Base-by-base conservation (phyloP, 1,284 basidiomycete species). In the Papiliotrema flavescens region DNA sequence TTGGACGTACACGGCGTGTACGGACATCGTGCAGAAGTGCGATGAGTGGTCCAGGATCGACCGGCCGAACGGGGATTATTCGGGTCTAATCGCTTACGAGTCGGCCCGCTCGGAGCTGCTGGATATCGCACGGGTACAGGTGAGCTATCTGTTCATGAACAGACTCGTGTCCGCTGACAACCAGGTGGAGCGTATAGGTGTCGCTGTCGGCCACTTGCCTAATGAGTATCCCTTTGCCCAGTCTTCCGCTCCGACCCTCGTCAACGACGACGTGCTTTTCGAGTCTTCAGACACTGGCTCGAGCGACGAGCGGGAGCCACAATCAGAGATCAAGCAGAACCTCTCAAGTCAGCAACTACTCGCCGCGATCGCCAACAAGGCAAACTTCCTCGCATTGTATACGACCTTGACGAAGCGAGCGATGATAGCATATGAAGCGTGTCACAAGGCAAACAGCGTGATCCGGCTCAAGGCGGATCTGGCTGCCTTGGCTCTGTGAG, bases 1-100 rank as follows among this genome's bases (percentile, higher is more conserved):
- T 0, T 98, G 96, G 95, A 88, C 84, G 22, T 98, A 92, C 74
- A 91, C 89, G 11, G 91, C 92, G 1, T 87, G 91, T 22, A 79
- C 95, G 51, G 91, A 89, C 64, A 85, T 89, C 41, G 85, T 95
- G 14, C 86, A 90, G 19, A 86, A 88, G 64, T 91, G 88, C 65
- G 88, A 93, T 65, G 76, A 79, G 3, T 94, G 90, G 90, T 82
- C 83, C 0, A 40, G 74, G 11, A 57, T 67, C 28, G 69, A 71
- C 43, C 60, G 69, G 20, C 70, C 71, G 1, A 70, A 74, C 80
- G 46, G 76, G 75, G 54, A 78, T 78, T 43, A 85, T 84, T 71
- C 85, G 79, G 71, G 86, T 82, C 24, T 83, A 57, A 64, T 71
- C 45, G 71, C 71, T 2, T 75, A 74, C 53, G 73, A 75, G 49